Conservation (phyloP, 2,329 filamentous ascomycete genomes). For the Aspergillus carbonarius region DNA sequence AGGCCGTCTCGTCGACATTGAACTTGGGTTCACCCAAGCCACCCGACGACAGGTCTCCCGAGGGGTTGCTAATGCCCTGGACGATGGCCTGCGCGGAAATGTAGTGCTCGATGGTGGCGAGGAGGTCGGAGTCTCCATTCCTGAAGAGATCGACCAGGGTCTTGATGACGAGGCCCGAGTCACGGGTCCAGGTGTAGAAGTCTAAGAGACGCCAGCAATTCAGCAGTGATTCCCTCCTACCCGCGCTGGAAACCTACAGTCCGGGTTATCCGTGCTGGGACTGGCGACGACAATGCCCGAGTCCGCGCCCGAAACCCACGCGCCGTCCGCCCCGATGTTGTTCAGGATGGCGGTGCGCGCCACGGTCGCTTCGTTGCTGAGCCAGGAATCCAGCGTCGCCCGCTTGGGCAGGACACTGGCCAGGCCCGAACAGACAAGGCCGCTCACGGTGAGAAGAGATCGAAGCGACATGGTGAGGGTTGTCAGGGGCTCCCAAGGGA, state of each 20-base stretch:
- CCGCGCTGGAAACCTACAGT: constrained; percentile 47
- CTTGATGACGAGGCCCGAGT: constrained; percentile 70
- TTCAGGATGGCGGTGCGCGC: constrained; percentile 12
- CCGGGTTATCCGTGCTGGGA: constrained; percentile 40
- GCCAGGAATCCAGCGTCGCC: constrained; percentile 9
- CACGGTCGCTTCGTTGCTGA: constrained; percentile 7
- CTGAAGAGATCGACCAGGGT: constrained; percentile 66
- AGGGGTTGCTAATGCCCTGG: constrained; percentile 68
- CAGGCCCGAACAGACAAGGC: not conserved
- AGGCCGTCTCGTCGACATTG: constrained; percentile 62
- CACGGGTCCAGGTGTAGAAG: constrained; percentile 76
- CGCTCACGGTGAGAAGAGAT: not conserved
- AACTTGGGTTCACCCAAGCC: constrained; percentile 74
- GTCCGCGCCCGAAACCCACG: constrained; percentile 7
- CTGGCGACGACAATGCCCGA: constrained; percentile 15
- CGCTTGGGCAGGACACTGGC: not conserved
- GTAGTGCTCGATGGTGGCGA: constrained; percentile 65
- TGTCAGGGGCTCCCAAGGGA: not conserved
- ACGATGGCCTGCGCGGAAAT: constrained; percentile 65
- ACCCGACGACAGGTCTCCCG: constrained; percentile 53
- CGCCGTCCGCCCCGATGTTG: constrained; percentile 12
- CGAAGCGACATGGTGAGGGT: not conserved
- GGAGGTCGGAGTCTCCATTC: constrained; percentile 58
- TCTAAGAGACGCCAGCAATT: constrained; percentile 48
- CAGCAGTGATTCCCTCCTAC: not conserved